Evolutionary conservation across 2,329 filamentous ascomycete genomes (phyloP).

Genomic region (Fusarium circinatum): DNA sequence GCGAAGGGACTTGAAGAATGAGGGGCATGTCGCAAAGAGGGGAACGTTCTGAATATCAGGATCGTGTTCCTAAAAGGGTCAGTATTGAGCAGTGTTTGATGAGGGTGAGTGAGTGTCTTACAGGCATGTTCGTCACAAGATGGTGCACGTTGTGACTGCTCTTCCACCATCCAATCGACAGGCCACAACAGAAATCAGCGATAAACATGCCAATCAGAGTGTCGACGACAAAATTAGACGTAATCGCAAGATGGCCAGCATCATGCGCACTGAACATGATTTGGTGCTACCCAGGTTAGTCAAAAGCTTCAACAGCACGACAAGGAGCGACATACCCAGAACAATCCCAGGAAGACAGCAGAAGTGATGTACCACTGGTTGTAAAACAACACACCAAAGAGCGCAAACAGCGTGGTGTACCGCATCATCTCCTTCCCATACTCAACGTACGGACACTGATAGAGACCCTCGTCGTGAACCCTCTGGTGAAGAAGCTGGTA

Average conservation of each 20-base stretch:
- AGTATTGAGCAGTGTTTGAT: background rate
- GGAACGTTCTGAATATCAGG: conserved; percentile 74
- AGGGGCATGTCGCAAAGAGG: conserved; percentile 73
- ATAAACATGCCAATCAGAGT: conserved; percentile 71
- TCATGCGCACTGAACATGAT: conserved; percentile 76
- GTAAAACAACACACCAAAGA: conserved; percentile 58
- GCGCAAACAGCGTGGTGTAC: conserved; percentile 61
- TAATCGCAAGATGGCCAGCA: conserved; percentile 71
- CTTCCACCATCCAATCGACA: conserved; percentile 77
- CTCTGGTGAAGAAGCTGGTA: conserved; percentile 67
- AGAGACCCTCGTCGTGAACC: conserved; percentile 65
- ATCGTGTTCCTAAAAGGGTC: conserved; percentile 58
- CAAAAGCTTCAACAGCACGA: background rate
- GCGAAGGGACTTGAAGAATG: conserved; percentile 70
- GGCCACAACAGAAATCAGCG: conserved; percentile 72
- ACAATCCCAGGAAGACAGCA: conserved; percentile 67
- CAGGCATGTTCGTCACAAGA: conserved; percentile 71
- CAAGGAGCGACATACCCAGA: conserved; percentile 59
- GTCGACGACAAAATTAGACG: conserved; percentile 66
- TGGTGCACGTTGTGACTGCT: conserved; percentile 76
- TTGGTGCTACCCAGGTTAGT: conserved; percentile 62
- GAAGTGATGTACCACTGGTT: conserved; percentile 67
- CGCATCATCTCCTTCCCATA: conserved; percentile 69
- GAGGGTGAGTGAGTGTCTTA: conserved; percentile 38
- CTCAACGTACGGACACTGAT: conserved; percentile 66